Evolutionary conservation across 1,284 basidiomycete species (phyloP).

Genomic region (Marasmius tenuissimus): DNA sequence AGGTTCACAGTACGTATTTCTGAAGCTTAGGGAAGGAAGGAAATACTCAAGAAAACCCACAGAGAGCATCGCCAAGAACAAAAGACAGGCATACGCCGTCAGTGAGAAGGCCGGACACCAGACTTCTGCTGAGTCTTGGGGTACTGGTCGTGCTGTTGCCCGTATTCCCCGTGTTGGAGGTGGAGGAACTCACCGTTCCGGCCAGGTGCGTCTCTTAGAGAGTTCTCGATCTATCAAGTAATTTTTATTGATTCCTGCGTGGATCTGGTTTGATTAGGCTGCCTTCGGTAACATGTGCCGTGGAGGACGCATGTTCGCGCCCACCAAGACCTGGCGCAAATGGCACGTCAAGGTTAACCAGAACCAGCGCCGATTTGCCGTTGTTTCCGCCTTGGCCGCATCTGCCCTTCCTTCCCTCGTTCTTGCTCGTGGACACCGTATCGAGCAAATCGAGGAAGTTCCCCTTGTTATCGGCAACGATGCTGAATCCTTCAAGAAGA

Average conservation of each 20-base stretch:
- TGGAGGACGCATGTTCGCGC: slow-evolving; percentile 99
- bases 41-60: slow-evolving; percentile 13
- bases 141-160: slow-evolving; percentile 99
- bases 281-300: slow-evolving; percentile 99
- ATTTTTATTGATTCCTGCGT: neutral
- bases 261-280: slow-evolving; percentile 51
- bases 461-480: slow-evolving; percentile 87
- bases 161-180: slow-evolving; percentile 99
- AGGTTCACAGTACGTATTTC: slow-evolving; percentile 92
- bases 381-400: slow-evolving; percentile 96
- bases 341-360: slow-evolving; percentile 99
- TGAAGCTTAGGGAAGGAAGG: neutral
- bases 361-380: slow-evolving; percentile 98
- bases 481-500: slow-evolving; percentile 91
- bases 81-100: slow-evolving; percentile 96
- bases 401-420: slow-evolving; percentile 98
- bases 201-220: slow-evolving; percentile 64
- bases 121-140: slow-evolving; percentile 99
- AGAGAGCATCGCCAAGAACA: slow-evolving; percentile 99
- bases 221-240: neutral
- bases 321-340: slow-evolving; percentile 99
- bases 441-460: slow-evolving; percentile 97
- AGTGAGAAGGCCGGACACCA: slow-evolving; percentile 98
- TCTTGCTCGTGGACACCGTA: slow-evolving; percentile 98
- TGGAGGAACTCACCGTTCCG: slow-evolving; percentile 97